Base-by-base conservation (phyloP, 495 filamentous ascomycete species). In the Aspergillus funiculosus region DNA sequence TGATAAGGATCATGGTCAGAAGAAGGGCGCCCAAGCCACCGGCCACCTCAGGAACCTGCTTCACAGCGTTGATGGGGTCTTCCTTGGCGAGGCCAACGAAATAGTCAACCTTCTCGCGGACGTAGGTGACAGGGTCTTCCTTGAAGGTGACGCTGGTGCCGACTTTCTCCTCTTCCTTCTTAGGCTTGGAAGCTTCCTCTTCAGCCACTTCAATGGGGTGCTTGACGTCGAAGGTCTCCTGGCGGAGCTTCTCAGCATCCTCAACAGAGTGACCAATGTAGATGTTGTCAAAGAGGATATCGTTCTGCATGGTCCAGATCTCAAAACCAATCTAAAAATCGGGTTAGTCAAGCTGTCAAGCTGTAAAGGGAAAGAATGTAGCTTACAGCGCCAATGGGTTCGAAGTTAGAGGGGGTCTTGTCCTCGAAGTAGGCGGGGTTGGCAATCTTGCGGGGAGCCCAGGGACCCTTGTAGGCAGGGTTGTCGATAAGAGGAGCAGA, bases 221-320 rank as follows among this genome's bases (percentile, higher is more conserved):
- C 85, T 99, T 99, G 69, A 91, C 71, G 66, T 89, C 86, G 71
- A 90, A 99, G 51, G 88, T 92, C 76, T 95, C 87, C 38, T 86
- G 69, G 65, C 91, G 84, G 54, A 99, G 75, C 72, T 89, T 85
- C 68, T 84, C 81, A 48, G 94, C 94, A 55, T 99, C 94, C 62
- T 86, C 88, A 54, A 87, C 67, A 32, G 94, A 99, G 82, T 99
- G 94, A 53, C 94, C 94, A 69, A 99, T 85, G 80, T 97, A 99
- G 78, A 99, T 89, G 82, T 99, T 99, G 81, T 97, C 89, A 60
- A 99, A 99, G 56, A 96, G 82, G 53, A 97, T 95, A 66, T 96
- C 86, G 68, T 83, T 94, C 64, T 95, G 92, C 92, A 98, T 98
- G 57, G 94, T 97, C 92, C 92, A 98, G 72, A 98, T 87, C 71